Evolutionary conservation across 2,329 filamentous ascomycete species (phyloP).

Genomic region (Fusarium avenaceum): DNA sequence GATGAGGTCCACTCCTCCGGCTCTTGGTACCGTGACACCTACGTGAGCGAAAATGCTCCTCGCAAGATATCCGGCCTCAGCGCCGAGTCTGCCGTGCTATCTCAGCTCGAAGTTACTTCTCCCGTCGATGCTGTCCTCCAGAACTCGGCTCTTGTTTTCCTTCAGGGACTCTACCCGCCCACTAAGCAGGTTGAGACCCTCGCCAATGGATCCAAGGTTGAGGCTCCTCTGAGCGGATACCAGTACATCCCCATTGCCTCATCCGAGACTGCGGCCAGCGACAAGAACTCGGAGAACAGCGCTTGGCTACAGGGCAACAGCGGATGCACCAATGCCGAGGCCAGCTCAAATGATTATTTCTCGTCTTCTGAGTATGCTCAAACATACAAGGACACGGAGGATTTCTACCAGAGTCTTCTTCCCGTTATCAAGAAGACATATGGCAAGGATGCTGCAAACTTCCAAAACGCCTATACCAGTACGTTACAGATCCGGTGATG

Average conservation of each 20-base stretch:
- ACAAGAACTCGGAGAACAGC: slow-evolving; percentile 67
- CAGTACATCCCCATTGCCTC: slow-evolving; percentile 84
- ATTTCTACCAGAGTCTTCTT: slow-evolving; percentile 69
- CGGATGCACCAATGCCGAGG: slow-evolving; percentile 67
- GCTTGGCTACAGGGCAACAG: slow-evolving; percentile 71
- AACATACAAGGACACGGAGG: slow-evolving; percentile 65
- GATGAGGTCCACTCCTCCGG: slow-evolving; percentile 80
- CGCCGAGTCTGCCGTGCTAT: slow-evolving; percentile 73
- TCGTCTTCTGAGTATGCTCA: slow-evolving; percentile 60
- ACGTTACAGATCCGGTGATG: slow-evolving; percentile 63
- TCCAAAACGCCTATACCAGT: slow-evolving; percentile 74
- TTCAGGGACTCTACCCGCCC: slow-evolving; percentile 90
- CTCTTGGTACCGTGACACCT: slow-evolving; percentile 80
- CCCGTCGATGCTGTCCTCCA: slow-evolving; percentile 84
- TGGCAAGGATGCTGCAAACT: slow-evolving; percentile 60
- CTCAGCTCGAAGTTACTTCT: slow-evolving; percentile 79
- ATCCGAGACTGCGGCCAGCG: slow-evolving; percentile 67
- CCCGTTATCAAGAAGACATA: slow-evolving; percentile 70
- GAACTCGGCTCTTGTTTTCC: slow-evolving; percentile 82
- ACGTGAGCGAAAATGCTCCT: slow-evolving; percentile 73
- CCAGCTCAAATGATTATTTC: slow-evolving; percentile 69
- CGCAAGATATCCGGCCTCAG: slow-evolving; percentile 76
- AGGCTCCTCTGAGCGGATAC: slow-evolving; percentile 81
- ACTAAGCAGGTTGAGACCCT: slow-evolving; percentile 73
- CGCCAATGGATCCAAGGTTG: slow-evolving; percentile 76